Percentiles rank a stretch among this genome's conserved stretches.
These are phyloP conservation scores for Flaveria ramosissima DNA, from an alignment of 129 eudicot genomes.

Conservation along the genomic window DNA sequence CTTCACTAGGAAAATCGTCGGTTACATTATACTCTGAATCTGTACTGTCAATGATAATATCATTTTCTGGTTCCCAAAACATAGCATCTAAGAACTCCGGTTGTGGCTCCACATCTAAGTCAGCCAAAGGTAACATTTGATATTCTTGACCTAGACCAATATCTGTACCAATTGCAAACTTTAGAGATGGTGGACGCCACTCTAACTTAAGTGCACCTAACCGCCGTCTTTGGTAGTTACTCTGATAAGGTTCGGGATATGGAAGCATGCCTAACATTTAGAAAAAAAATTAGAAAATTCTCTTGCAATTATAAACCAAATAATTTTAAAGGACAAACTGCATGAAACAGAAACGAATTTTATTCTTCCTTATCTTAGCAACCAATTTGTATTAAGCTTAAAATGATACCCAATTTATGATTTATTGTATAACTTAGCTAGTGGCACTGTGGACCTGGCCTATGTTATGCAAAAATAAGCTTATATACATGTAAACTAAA, in stretches of 20 bases:
- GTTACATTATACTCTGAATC: conserved; percentile 84
- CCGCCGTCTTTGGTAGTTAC: conserved; percentile 79
- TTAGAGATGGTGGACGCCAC: conserved; percentile 83
- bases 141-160: conserved; percentile 79
- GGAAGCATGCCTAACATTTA: conserved; percentile 82
- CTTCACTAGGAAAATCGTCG: conserved; percentile 66
- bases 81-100: conserved; percentile 82
- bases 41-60: conserved; percentile 67
- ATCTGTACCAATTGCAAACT: conserved; percentile 79
- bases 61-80: conserved; percentile 86
- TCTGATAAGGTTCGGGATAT: conserved; percentile 92
- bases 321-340: conserved; percentile 7
- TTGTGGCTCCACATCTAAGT: conserved; percentile 75
- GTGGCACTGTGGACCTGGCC: background rate
- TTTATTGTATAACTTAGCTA: background rate
- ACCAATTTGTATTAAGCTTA: background rate
- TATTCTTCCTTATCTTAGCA: no score
- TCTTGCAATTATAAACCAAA: conserved; percentile 5
- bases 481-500: background rate
- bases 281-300: conserved; percentile 17
- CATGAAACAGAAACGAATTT: background rate
- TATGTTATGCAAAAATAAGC: background rate
- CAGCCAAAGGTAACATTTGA: conserved; percentile 83
- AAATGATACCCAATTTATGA: background rate
- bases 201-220: conserved; percentile 83